These are phyloP conservation scores for Melaleuca quinquenervia DNA, from an alignment of 345 rosid species.

Conservation along the genomic window DNA sequence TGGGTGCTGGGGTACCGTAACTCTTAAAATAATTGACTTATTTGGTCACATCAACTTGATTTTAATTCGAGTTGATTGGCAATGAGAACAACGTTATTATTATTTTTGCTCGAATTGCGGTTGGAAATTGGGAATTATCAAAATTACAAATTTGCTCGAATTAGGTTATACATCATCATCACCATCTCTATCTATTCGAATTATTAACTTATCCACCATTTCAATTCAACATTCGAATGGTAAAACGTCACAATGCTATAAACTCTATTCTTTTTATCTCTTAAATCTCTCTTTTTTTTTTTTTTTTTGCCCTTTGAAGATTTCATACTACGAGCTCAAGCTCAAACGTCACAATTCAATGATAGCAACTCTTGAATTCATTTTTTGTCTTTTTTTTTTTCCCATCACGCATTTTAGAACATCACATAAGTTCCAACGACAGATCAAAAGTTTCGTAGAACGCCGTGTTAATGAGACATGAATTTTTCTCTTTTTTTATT, in stretches of 20 bases:
- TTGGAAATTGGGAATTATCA: background rate
- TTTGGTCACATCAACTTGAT: background rate
- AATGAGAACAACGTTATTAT: background rate
- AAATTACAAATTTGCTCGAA: too few relatives aligned
- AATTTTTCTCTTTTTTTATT: too few relatives aligned
- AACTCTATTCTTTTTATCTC: background rate
- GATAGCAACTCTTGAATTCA: background rate
- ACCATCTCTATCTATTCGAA: background rate
- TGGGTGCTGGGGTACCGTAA: background rate
- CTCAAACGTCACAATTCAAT: background rate
- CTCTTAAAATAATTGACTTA: background rate
- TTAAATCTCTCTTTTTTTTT: background rate
- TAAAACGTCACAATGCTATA: background rate
- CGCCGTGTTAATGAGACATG: too few relatives aligned
- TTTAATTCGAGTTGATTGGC: background rate
- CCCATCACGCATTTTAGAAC: too few relatives aligned
- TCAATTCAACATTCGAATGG: background rate
- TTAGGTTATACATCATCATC: too few relatives aligned
- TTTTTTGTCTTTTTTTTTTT: too few relatives aligned
- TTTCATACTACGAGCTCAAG: background rate
- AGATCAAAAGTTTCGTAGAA: too few relatives aligned
- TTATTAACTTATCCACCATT: background rate
- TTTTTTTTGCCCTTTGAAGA: background rate
- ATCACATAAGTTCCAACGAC: too few relatives aligned
- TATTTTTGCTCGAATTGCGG: background rate